phyloP scores from a whole-genome alignment of 1,284 basidiomycete species.

The Rugosomyces carneus region DNA sequence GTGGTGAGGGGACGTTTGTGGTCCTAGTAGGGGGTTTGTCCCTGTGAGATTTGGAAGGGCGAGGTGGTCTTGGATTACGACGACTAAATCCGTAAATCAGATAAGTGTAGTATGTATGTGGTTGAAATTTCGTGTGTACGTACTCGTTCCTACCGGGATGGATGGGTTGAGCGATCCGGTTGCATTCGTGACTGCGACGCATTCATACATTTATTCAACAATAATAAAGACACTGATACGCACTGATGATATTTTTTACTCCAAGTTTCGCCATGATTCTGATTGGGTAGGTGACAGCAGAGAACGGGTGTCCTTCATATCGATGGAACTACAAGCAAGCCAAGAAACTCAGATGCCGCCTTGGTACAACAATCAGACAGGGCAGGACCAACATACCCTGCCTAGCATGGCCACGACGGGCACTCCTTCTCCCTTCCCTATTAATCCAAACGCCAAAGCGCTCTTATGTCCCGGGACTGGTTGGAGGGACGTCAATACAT shows the following conservation, averaged over 20 bases:
- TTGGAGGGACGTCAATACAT: background rate
- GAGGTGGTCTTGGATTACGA: constrained; percentile 78
- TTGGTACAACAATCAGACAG: background rate
- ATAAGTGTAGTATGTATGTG: constrained; percentile 1
- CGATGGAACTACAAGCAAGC: constrained; percentile 59
- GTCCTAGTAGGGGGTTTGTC: constrained; percentile 75
- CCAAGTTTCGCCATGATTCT: constrained; percentile 72
- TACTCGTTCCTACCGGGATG: constrained; percentile 77
- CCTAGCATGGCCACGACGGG: constrained; percentile 85
- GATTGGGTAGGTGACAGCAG: constrained; percentile 70
- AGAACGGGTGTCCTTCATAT: constrained; percentile 72
- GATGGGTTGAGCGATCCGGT: constrained; percentile 70
- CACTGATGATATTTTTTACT: constrained; percentile 69
- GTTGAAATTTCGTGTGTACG: constrained; percentile 22
- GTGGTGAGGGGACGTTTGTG: constrained; percentile 45
- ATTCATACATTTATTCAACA: too few relatives aligned
- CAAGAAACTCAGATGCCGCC: constrained; percentile 4
- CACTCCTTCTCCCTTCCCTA: constrained; percentile 50
- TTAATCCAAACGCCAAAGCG: constrained; percentile 68
- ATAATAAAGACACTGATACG: constrained; percentile 19
- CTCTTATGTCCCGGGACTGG: constrained; percentile 73
- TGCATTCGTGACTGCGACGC: constrained; percentile 71
- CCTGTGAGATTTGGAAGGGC: constrained; percentile 75
- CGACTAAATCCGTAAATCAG: constrained; percentile 42
- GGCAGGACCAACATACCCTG: constrained; percentile 45